phyloP scores from a whole-genome alignment of 495 filamentous ascomycete species.

The Penicillium salamii region DNA sequence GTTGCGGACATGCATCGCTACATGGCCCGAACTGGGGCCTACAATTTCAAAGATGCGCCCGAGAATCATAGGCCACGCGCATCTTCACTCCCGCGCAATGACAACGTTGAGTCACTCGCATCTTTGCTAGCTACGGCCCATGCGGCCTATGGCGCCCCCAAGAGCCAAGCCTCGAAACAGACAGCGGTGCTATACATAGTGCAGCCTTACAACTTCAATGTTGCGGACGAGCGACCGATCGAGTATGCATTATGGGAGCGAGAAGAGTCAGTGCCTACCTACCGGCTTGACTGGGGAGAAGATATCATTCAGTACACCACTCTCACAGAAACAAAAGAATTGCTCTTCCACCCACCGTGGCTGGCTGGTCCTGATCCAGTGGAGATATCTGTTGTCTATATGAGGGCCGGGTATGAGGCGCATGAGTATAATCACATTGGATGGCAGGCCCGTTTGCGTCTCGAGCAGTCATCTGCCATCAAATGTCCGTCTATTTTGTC shows the following conservation, averaged over 20 bases:
- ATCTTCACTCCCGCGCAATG: slow-evolving; percentile 57
- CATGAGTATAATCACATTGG: slow-evolving; percentile 67
- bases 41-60: slow-evolving; percentile 8
- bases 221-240: slow-evolving; percentile 70
- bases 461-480: slow-evolving; percentile 76
- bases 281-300: slow-evolving; percentile 59
- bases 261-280: slow-evolving; percentile 43
- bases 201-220: slow-evolving; percentile 76
- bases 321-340: slow-evolving; percentile 55
- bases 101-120: slow-evolving; percentile 59
- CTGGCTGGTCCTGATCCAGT: slow-evolving; percentile 42
- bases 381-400: slow-evolving; percentile 78
- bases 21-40: slow-evolving; percentile 22
- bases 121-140: slow-evolving; percentile 64
- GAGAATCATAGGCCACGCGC: slow-evolving; percentile 1
- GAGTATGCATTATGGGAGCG: slow-evolving; percentile 46
- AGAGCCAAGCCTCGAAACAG: slow-evolving; percentile 13
- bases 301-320: slow-evolving; percentile 59
- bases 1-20: slow-evolving; percentile 65
- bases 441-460: slow-evolving; percentile 57
- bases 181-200: slow-evolving; percentile 70
- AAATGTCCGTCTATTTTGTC: slow-evolving; percentile 82
- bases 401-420: slow-evolving; percentile 78
- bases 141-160: slow-evolving; percentile 55
- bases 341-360: slow-evolving; percentile 70